Conservation (phyloP, 495 filamentous ascomycete species). For the Trichoderma asperelloides region DNA sequence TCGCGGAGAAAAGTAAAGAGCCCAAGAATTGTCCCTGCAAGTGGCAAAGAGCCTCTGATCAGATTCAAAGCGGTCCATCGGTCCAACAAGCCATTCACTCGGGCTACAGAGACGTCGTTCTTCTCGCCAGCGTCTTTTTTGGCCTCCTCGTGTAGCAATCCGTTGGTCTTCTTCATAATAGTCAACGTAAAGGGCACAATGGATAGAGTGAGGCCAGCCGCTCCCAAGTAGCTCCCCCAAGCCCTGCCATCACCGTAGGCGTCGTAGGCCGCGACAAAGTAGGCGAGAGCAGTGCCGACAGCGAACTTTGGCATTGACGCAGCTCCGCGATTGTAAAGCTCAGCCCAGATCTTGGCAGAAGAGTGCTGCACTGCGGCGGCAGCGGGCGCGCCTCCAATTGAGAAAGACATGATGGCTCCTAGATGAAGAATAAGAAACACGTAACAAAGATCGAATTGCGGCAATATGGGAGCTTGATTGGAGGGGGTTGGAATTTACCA, state of each 20-base stretch:
- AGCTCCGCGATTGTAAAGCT: slow-evolving; percentile 6
- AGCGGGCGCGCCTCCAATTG: slow-evolving; percentile 1
- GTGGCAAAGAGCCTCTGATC: not conserved
- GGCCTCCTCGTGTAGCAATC: slow-evolving; percentile 19
- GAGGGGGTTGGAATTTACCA: not conserved
- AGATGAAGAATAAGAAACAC: not conserved
- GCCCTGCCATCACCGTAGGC: not conserved
- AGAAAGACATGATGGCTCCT: slow-evolving; percentile 9
- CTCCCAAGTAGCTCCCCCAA: slow-evolving; percentile 8
- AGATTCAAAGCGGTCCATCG: slow-evolving; percentile 6
- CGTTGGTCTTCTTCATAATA: slow-evolving; percentile 22
- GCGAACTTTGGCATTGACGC: slow-evolving; percentile 8
- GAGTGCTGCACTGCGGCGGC: not conserved
- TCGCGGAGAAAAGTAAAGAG: not conserved
- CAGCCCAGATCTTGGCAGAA: slow-evolving; percentile 6
- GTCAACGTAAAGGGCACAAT: slow-evolving; percentile 27
- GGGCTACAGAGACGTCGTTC: not conserved
- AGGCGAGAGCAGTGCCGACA: not conserved
- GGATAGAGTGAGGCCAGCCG: not conserved
- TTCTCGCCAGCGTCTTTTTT: slow-evolving; percentile 7
- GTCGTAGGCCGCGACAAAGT: slow-evolving; percentile 1
- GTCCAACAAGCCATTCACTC: not conserved
- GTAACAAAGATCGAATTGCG: not conserved
- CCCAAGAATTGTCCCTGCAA: not conserved
- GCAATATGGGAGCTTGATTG: too few species aligned